These are phyloP conservation scores for Cyberlindnera euphorbiae DNA, from an alignment of 805 yeast genomes.

Conservation along the genomic window DNA sequence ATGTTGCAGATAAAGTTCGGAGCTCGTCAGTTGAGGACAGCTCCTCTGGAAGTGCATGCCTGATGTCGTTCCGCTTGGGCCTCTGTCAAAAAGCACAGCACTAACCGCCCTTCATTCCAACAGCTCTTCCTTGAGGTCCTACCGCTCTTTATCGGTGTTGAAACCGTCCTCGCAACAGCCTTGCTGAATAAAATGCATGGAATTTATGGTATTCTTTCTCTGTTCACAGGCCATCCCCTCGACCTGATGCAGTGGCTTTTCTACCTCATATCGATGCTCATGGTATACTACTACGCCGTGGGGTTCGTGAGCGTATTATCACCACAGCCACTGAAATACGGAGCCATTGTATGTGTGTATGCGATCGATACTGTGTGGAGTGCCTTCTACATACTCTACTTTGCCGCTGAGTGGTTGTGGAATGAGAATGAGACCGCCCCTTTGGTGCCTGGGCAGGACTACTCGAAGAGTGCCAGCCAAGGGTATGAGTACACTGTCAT, in stretches of 20 bases:
- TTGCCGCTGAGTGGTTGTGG: conserved; percentile 71
- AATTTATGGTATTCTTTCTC: conserved; percentile 75
- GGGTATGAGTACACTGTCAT: conserved; percentile 54
- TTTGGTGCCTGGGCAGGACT: conserved; percentile 23
- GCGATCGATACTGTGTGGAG: conserved; percentile 64
- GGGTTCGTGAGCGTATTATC: conserved; percentile 49
- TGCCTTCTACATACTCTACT: conserved; percentile 65
- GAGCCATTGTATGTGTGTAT: conserved; percentile 61
- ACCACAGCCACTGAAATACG: conserved; percentile 55
- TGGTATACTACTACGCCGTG: conserved; percentile 59
- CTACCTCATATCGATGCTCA: conserved; percentile 58
- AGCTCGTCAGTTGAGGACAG: no score
- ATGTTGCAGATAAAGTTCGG: background rate
- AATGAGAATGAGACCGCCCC: conserved; percentile 35
- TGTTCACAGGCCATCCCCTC: conserved; percentile 86
- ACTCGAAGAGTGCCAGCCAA: conserved; percentile 53
- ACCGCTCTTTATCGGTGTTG: conserved; percentile 87
- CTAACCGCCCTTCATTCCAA: conserved; percentile 30
- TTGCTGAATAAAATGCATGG: conserved; percentile 88
- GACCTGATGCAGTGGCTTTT: conserved; percentile 78
- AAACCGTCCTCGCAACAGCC: conserved; percentile 67
- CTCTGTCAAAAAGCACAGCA: no score
- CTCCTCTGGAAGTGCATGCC: no score
- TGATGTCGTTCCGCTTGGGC: no score
- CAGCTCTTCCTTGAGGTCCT: conserved; percentile 54